phyloP scores from a whole-genome alignment of 805 yeast species.

The Metschnikowia lunata region DNA sequence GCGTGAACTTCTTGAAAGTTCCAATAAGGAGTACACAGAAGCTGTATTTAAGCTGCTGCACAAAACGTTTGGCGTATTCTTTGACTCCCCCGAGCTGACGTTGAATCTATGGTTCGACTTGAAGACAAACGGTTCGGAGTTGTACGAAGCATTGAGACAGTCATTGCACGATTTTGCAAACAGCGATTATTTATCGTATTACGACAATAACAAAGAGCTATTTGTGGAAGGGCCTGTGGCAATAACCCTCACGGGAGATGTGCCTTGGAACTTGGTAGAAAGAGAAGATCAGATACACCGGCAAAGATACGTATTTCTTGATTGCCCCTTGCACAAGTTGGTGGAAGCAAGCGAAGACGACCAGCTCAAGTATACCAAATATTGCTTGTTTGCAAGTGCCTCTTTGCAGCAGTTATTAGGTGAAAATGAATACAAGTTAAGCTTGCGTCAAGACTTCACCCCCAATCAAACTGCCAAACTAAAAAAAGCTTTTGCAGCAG shows the following conservation, averaged over 20 bases:
- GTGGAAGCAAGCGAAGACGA: slow-evolving; percentile 19
- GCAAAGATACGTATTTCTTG: slow-evolving; percentile 44
- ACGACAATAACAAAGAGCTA: slow-evolving; percentile 30
- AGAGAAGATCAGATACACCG: slow-evolving; percentile 12
- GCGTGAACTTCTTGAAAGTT: slow-evolving; percentile 41
- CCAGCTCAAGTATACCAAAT: slow-evolving; percentile 20
- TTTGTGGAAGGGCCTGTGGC: slow-evolving; percentile 53
- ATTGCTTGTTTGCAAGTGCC: slow-evolving; percentile 41
- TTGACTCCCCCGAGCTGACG: slow-evolving; percentile 47
- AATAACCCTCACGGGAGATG: slow-evolving; percentile 61
- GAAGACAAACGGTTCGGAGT: slow-evolving; percentile 48
- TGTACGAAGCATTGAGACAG: slow-evolving; percentile 43
- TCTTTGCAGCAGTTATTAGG: slow-evolving; percentile 36
- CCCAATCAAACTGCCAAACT: slow-evolving; percentile 27
- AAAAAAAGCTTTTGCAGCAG: slow-evolving; percentile 27
- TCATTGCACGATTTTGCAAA: slow-evolving; percentile 46
- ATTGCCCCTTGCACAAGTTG: slow-evolving; percentile 45
- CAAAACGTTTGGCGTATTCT: slow-evolving; percentile 30
- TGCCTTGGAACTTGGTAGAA: slow-evolving; percentile 41
- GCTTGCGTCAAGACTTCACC: slow-evolving; percentile 28
- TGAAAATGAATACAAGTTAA: slow-evolving; percentile 9
- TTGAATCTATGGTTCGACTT: slow-evolving; percentile 61
- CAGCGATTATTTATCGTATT: slow-evolving; percentile 48
- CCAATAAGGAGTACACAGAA: slow-evolving; percentile 35
- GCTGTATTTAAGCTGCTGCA: slow-evolving; percentile 14